Evolutionary conservation across 352 stramenopile species (phyloP), one percentile per base, ranked within the genome.

Genomic region (Phytophthora quininea): DNA sequence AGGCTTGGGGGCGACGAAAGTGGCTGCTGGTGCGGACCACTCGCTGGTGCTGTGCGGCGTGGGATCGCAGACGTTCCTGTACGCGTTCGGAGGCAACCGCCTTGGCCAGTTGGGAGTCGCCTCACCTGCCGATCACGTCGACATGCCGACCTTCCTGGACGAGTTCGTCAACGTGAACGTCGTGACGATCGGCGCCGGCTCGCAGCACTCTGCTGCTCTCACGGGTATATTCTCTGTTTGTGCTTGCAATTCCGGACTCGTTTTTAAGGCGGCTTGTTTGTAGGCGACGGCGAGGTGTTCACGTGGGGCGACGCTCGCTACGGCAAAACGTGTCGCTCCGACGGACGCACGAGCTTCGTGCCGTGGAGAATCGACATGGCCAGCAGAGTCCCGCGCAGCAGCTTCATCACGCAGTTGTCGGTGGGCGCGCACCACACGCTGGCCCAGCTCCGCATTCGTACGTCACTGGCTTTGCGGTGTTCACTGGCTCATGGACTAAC

Each of bases 51-150:
- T 90, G 10, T 93, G 84, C 32, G 7, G 63, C 3, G 67, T 76
- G 10, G 64, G 78, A 0, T 62, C 73, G 0, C 60, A 58, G 10
- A 84, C 76, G 3, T 89, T 80, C 30, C 58, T 93, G 33, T 95
- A 95, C 51, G 76, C 80, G 8, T 93, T 92, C 67, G 87, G 87
- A 12, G 77, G 82, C 5, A 95, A 95, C 52, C 42, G 51, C 0
- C 79, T 84, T 33, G 84, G 87, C 0, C 87, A 95, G 49, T 58
- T 95, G 19, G 87, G 87, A 4, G 64, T 90, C 51, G 83, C 74
- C 0, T 71, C 64, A 10, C 58, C 45, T 27, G 59, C 56, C 3
- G 45, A 61, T n/a, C 70, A 79, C 51, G 57, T 77, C 24, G 83
- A 89, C 8, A 91, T 90, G 77, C 87, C 87, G 12, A 71, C 82